Percentiles rank a stretch among this genome's conserved stretches.
Conservation (phyloP, 345 rosid genomes). For the Citropsis articulata region DNA sequence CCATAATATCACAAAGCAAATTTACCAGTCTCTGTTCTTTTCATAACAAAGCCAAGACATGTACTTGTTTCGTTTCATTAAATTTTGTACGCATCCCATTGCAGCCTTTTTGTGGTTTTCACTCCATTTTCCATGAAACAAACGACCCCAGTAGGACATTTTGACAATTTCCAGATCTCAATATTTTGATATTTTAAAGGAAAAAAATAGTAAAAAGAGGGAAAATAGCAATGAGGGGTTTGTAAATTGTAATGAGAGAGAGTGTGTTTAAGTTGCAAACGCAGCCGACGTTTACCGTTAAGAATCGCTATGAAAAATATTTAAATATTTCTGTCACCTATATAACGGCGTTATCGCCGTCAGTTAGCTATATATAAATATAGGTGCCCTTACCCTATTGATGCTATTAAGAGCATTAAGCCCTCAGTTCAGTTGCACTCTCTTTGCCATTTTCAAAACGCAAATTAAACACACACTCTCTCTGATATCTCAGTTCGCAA, state of each 20-base stretch:
- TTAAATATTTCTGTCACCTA: constrained; percentile 11
- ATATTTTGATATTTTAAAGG: not conserved
- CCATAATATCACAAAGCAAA: not conserved
- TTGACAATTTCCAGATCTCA: not conserved
- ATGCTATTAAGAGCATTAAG: not conserved
- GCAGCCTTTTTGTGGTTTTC: constrained; percentile 10
- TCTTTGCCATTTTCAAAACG: constrained; percentile 15
- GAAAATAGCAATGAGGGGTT: not conserved
- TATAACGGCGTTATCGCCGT: constrained; percentile 52
- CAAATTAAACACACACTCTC: not conserved
- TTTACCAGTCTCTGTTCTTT: not conserved
- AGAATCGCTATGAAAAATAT: not conserved
- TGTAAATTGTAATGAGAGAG: not conserved
- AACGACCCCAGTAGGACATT: constrained; percentile 10
- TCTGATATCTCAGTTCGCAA: not conserved
- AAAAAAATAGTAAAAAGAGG: not conserved
- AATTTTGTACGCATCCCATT: not conserved
- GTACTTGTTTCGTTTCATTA: not conserved
- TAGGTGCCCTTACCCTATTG: constrained; percentile 4
- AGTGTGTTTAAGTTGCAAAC: not conserved
- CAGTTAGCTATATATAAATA: constrained; percentile 37
- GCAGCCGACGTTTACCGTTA: constrained; percentile 29
- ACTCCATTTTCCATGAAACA: constrained; percentile 21
- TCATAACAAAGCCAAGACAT: not conserved
- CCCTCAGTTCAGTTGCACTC: not conserved